Evolutionary conservation across 202 grass and related monocot genomes (phyloP).

Genomic region (Eragrostis tef): DNA sequence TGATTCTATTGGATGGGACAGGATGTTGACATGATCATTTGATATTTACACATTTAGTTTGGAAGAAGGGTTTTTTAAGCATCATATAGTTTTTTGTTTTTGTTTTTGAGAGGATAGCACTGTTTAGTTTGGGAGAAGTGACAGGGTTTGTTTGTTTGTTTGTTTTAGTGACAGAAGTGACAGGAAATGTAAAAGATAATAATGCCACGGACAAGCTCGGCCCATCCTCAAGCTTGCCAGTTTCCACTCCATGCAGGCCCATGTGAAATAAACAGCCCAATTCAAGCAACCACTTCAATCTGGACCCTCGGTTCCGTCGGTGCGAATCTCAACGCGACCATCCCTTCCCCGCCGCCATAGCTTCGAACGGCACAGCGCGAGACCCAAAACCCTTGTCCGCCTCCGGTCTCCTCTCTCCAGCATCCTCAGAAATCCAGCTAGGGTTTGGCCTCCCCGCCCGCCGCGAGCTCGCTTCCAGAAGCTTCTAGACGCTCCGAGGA

Average conservation of each 20-base stretch:
- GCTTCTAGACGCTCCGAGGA: conserved; percentile 37
- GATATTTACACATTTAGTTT: no score
- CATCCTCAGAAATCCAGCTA: conserved; percentile 27
- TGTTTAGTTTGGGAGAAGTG: no score
- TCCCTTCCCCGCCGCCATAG: conserved; percentile 11
- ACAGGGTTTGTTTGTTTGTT: no score
- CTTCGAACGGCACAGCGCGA: neutral
- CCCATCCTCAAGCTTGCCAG: neutral
- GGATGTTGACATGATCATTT: no score
- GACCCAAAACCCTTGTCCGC: conserved; percentile 33
- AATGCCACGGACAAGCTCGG: no score
- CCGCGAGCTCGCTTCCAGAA: conserved; percentile 24
- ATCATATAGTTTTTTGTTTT: no score
- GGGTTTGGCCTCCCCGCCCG: conserved; percentile 49
- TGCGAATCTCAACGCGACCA: conserved; percentile 30
- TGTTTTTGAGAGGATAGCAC: no score
- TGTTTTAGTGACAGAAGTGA: no score
- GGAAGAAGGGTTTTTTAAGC: no score
- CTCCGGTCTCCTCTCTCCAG: neutral
- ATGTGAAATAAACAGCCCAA: neutral
- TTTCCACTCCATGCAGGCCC: neutral
- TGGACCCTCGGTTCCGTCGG: neutral
- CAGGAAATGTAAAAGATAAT: no score
- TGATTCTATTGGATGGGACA: no score
- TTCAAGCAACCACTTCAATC: neutral